Conservation (phyloP, 306 rosid species). For the Rosa multiflora region DNA sequence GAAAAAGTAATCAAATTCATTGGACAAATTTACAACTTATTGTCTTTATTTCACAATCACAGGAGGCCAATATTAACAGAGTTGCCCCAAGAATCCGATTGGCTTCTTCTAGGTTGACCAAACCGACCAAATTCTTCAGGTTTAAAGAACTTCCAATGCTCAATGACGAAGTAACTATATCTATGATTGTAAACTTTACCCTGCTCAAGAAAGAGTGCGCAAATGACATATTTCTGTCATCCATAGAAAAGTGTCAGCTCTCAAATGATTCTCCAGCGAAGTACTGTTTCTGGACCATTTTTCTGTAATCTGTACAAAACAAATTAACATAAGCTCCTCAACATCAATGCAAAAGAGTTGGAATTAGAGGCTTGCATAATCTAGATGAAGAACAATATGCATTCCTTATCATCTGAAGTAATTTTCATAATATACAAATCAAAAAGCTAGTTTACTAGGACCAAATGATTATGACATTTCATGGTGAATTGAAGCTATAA, state of each 20-base stretch:
- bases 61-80: slow-evolving; percentile 4
- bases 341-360: neutral
- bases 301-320: slow-evolving; percentile 62
- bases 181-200: slow-evolving; percentile 17
- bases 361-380: neutral
- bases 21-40: slow-evolving; percentile 12
- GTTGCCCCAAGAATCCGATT: neutral
- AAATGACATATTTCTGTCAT: slow-evolving; percentile 15
- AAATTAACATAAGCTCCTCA: neutral
- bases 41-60: slow-evolving; percentile 3
- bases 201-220: slow-evolving; percentile 16
- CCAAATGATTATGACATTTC: neutral
- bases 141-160: neutral
- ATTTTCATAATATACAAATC: neutral
- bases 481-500: neutral
- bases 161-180: slow-evolving; percentile 19
- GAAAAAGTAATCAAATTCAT: neutral
- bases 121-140: slow-evolving; percentile 12
- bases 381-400: neutral
- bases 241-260: slow-evolving; percentile 43
- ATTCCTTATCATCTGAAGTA: neutral
- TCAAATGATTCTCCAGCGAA: slow-evolving; percentile 72
- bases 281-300: slow-evolving; percentile 84
- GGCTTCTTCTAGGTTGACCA: slow-evolving; percentile 4
- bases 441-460: neutral